Evolutionary conservation across 192 early-diverging fungal genomes (phyloP).

Genomic region (Powellomyces hirtus): DNA sequence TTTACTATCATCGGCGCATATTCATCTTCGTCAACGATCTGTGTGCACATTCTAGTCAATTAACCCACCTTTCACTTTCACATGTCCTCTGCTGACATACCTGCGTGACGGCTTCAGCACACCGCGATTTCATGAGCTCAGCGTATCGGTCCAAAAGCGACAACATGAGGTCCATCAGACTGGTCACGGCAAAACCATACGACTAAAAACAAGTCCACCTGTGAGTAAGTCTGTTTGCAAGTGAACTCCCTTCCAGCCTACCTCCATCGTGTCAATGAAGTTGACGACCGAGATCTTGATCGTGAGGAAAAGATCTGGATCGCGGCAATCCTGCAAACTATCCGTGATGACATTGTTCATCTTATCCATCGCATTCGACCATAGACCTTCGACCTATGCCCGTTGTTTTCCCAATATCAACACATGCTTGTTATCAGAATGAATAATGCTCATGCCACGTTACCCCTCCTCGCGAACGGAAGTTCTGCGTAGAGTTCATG

Average conservation of each 20-base stretch:
- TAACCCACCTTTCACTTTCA: neutral
- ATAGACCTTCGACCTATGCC: conserved; percentile 82
- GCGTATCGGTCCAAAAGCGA: conserved; percentile 78
- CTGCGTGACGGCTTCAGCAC: conserved; percentile 65
- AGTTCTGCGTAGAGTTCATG: conserved; percentile 82
- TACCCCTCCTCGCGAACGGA: conserved; percentile 76
- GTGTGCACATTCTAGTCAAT: neutral
- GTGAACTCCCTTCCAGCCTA: conserved; percentile 18
- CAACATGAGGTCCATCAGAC: conserved; percentile 67
- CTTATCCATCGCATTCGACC: conserved; percentile 80
- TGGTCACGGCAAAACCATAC: conserved; percentile 71
- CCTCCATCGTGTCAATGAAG: conserved; percentile 92
- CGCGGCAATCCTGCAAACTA: conserved; percentile 72
- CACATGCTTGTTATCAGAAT: too few relatives aligned
- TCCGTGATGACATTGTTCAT: conserved; percentile 77
- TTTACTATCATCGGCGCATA: conserved; percentile 74
- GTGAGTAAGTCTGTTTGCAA: neutral
- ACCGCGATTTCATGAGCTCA: conserved; percentile 70
- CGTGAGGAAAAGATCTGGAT: conserved; percentile 74
- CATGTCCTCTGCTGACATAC: conserved; percentile 31
- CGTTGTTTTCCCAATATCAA: too few relatives aligned
- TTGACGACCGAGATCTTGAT: conserved; percentile 77
- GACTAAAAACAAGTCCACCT: conserved; percentile 37
- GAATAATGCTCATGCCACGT: neutral
- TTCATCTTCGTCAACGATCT: conserved; percentile 80